Conservation (phyloP, 2,329 filamentous ascomycete species). For the Epichloe uncinata region DNA sequence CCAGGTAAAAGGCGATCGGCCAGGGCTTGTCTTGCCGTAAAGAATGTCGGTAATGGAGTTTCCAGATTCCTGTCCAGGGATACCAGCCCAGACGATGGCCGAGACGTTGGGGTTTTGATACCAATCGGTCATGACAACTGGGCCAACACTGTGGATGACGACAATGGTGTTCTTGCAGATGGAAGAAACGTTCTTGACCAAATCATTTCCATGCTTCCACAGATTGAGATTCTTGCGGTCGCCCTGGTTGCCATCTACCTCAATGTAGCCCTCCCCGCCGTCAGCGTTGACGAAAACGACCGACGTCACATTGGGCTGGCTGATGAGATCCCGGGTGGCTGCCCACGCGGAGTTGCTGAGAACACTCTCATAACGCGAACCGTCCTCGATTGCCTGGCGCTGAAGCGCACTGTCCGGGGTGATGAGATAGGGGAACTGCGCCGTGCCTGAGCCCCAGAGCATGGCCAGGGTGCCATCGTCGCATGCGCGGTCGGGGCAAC, state of each 20-base stretch:
- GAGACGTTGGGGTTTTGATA: constrained; percentile 66
- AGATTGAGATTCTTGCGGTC: constrained; percentile 88
- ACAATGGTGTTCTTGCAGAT: constrained; percentile 82
- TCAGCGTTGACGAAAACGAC: constrained; percentile 86
- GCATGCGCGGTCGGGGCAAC: constrained; percentile 56
- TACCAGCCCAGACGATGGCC: constrained; percentile 69
- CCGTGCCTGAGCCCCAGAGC: constrained; percentile 66
- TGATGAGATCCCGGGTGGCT: constrained; percentile 47
- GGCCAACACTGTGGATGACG: constrained; percentile 73
- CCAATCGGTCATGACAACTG: constrained; percentile 65
- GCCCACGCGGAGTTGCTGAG: constrained; percentile 50
- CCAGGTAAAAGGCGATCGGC: constrained; percentile 70
- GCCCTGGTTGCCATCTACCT: constrained; percentile 68
- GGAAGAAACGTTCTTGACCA: constrained; percentile 69
- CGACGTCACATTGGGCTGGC: constrained; percentile 49
- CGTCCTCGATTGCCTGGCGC: constrained; percentile 45
- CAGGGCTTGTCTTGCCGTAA: constrained; percentile 69
- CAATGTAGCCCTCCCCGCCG: constrained; percentile 77
- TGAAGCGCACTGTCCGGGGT: constrained; percentile 61
- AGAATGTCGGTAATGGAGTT: constrained; percentile 71
- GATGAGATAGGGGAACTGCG: constrained; percentile 63
- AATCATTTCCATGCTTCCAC: constrained; percentile 67
- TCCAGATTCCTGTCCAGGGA: constrained; percentile 70
- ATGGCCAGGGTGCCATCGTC: constrained; percentile 52
- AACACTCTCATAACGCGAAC: constrained; percentile 49